Conservation (phyloP, 106 monocot genomes). For the Xerophyta viscosa region DNA sequence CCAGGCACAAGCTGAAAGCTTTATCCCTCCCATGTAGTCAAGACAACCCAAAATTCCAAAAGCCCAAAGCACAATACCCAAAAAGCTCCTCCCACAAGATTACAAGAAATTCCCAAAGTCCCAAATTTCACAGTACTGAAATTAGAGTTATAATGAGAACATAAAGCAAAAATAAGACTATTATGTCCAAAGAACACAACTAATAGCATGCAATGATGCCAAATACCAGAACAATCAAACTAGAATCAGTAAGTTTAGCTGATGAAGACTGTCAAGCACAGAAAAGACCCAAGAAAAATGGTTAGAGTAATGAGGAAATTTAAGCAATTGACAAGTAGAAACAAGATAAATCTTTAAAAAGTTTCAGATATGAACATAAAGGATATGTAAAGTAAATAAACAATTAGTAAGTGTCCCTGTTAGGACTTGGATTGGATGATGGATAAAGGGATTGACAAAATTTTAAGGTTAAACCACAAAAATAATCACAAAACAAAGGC, state of each 20-base stretch:
- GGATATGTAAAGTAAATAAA: conserved; percentile 1
- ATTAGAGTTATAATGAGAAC: too few relatives aligned
- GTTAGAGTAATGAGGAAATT: background rate
- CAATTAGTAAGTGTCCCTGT: conserved; percentile 2
- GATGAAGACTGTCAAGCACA: background rate
- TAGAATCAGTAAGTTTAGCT: background rate
- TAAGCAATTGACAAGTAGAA: background rate
- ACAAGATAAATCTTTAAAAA: background rate
- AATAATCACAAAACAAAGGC: conserved; percentile 12
- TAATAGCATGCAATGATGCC: background rate
- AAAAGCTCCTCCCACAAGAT: conserved; percentile 5
- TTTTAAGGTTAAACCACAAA: conserved; percentile 6
- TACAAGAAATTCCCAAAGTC: too few relatives aligned
- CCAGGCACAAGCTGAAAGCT: conserved; percentile 4
- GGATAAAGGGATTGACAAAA: conserved; percentile 5
- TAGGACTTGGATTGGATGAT: background rate
- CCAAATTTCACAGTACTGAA: conserved; percentile 2
- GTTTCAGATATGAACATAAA: background rate
- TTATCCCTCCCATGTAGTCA: conserved; percentile 3
- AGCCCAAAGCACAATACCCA: conserved; percentile 7
- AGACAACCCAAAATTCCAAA: conserved; percentile 6
- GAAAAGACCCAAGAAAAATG: background rate
- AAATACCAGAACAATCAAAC: background rate
- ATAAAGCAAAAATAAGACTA: background rate
- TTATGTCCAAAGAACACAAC: too few relatives aligned